Base-by-base conservation (phyloP, 495 filamentous ascomycete genomes). In the Penicillium daleae region DNA sequence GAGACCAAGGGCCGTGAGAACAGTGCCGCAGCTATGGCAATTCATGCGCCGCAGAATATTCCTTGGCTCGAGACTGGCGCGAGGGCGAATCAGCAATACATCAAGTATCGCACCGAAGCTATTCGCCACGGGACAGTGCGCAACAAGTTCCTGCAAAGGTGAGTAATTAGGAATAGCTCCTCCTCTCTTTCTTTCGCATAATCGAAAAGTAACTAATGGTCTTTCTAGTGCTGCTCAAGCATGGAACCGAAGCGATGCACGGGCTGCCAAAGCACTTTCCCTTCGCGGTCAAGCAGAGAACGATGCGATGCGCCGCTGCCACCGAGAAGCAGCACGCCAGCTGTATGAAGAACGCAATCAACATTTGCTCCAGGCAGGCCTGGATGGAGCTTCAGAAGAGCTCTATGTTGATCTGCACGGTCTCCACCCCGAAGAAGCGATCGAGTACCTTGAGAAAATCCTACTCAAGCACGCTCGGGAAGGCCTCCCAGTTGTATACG, bases 191-290 rank as follows among this genome's bases (percentile, higher is more conserved):
- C 12, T 50, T 27, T 50, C 3, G 13, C 21, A 6, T 50, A 5
- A 15, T 7, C 6, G n/a, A 26, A 15, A 29, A 3, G 24, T 74
- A 58, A 68, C 71, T 66, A 32, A 69, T 15, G 0, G 48, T 58
- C 29, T 19, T 50, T 26, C 33, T 33, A 96, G 93, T 71, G 96
- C 96, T 56, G 94, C 95, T n/a, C 93, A 97, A 82, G 96, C 96
- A n/a, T 99, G 96, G 96, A 97, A 98, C 72, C 90, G 96, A 53
- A 97, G 96, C 70, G 96, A 99, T 74, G 93, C 96, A 24, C 88
- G 96, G 64, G 93, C 95, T 17, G 96, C 96, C 31, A 98, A 98
- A 77, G 95, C 95, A 40, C 82, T 97, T 53, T 95, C 91, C 62
- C 85, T 97, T 50, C 90, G 96, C 15, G 96, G 96, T 27, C 96